These are phyloP conservation scores for Camillea tinctor DNA, from an alignment of 2,329 filamentous ascomycete species.

Conservation along the genomic window DNA sequence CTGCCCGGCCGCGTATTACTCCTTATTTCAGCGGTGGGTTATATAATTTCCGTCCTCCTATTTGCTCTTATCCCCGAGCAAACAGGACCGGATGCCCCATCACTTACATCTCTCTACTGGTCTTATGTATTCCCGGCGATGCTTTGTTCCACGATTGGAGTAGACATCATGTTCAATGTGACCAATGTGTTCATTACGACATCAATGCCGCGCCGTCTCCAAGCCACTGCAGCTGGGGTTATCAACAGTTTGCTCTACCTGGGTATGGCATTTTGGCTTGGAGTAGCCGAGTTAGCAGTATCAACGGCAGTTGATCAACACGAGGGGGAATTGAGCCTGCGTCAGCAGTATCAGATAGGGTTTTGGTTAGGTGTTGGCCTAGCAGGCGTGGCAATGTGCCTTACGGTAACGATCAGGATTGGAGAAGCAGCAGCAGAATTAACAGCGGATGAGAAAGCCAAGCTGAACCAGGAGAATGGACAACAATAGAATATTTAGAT, in stretches of 20 bases:
- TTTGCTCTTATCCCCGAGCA: conserved; percentile 63
- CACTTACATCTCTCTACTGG: conserved; percentile 59
- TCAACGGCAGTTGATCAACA: conserved; percentile 41
- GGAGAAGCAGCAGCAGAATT: conserved; percentile 30
- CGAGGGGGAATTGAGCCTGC: conserved; percentile 14
- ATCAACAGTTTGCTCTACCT: conserved; percentile 71
- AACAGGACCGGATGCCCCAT: conserved; percentile 37
- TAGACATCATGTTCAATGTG: conserved; percentile 75
- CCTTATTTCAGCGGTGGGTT: conserved; percentile 59
- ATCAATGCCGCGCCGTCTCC: conserved; percentile 61
- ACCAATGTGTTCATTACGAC: conserved; percentile 78
- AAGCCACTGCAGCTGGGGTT: conserved; percentile 70
- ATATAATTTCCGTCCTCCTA: conserved; percentile 56
- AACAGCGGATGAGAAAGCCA: conserved; percentile 32
- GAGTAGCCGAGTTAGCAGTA: conserved; percentile 65
- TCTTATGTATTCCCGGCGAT: conserved; percentile 70
- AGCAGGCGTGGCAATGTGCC: conserved; percentile 24
- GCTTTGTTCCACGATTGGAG: conserved; percentile 67
- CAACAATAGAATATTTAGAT: not conserved
- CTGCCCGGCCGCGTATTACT: conserved; percentile 63
- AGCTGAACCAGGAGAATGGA: conserved; percentile 9
- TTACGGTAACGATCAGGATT: conserved; percentile 28
- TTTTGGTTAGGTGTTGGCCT: conserved; percentile 32
- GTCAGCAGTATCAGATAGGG: conserved; percentile 30
- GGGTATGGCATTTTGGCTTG: conserved; percentile 69